Conservation (phyloP, 176 grass and related monocot genomes). For the Triticum urartu region DNA sequence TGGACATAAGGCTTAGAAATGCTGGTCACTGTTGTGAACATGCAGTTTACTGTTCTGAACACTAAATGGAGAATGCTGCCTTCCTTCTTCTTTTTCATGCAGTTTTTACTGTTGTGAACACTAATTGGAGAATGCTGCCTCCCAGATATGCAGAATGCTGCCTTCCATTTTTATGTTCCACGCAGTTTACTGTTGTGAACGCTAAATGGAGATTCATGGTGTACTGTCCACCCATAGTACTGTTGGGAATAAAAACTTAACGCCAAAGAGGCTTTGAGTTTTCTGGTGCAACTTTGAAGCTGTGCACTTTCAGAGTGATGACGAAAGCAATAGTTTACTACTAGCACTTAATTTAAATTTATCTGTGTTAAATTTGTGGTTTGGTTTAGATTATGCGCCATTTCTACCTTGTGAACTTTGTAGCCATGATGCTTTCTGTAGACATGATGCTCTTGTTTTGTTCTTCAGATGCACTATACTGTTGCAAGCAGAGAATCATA, state of each 20-base stretch:
- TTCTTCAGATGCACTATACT: constrained; percentile 41
- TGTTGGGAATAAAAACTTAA: neutral
- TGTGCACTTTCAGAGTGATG: neutral
- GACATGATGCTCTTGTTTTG: constrained; percentile 42
- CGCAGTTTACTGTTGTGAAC: too few species aligned
- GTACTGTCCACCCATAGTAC: neutral
- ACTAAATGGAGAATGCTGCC: too few species aligned
- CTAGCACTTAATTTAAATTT: constrained; percentile 25
- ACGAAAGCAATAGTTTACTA: constrained; percentile 24
- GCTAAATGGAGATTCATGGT: neutral
- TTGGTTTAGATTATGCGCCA: constrained; percentile 14
- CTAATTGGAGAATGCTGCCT: too few species aligned
- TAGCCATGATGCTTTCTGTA: constrained; percentile 23
- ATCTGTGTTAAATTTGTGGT: constrained; percentile 15
- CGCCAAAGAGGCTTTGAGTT: constrained; percentile 22
- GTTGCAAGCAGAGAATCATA: constrained; percentile 29
- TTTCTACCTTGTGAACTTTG: neutral
- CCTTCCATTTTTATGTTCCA: too few species aligned
- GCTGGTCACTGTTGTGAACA: neutral
- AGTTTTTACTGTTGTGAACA: too few species aligned
- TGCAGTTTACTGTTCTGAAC: too few species aligned
- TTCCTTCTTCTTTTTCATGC: too few species aligned
- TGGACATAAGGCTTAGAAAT: constrained; percentile 41
- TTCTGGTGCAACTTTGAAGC: constrained; percentile 36
- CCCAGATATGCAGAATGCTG: too few species aligned